These are phyloP conservation scores for Boletellus ananas DNA, from an alignment of 768 basidiomycete genomes.

Conservation along the genomic window DNA sequence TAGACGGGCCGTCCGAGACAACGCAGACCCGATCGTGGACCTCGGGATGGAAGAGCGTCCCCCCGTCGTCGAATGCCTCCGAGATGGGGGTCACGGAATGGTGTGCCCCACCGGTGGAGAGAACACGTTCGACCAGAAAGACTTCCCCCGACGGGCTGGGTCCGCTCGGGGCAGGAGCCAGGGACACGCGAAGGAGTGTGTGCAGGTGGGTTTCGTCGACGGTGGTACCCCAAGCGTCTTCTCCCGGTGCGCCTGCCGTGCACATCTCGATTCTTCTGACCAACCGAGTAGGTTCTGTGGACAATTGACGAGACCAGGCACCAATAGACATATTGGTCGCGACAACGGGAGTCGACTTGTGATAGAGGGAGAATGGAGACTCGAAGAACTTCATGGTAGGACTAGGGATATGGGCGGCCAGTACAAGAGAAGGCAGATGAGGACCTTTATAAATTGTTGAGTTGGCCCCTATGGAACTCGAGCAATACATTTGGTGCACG, in stretches of 20 bases:
- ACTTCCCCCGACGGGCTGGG: not conserved
- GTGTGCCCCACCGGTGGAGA: constrained; percentile 6
- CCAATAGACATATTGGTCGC: constrained; percentile 2
- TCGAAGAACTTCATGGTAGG: constrained; percentile 1
- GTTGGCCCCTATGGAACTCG: not conserved
- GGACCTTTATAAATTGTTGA: not conserved
- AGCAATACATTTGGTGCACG: not conserved
- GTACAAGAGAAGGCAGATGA: too few species aligned
- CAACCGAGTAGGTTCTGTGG: not conserved
- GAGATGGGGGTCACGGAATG: constrained; percentile 4
- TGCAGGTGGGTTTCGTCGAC: not conserved
- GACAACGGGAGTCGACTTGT: constrained; percentile 2
- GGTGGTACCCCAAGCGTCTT: not conserved
- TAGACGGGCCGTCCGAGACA: not conserved
- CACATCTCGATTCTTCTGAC: constrained; percentile 13
- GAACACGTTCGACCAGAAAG: constrained; percentile 15
- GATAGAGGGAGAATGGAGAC: not conserved
- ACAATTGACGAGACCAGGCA: not conserved
- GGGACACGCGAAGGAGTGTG: constrained; percentile 4
- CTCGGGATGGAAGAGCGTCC: constrained; percentile 5
- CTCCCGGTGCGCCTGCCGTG: not conserved
- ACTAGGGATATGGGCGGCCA: not conserved
- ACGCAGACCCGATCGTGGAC: constrained; percentile 11
- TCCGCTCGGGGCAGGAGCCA: not conserved
- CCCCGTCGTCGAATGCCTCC: not conserved